Evolutionary conservation across 78 protist species (phyloP).

Genomic region (Dictyostelium firmibasis): DNA sequence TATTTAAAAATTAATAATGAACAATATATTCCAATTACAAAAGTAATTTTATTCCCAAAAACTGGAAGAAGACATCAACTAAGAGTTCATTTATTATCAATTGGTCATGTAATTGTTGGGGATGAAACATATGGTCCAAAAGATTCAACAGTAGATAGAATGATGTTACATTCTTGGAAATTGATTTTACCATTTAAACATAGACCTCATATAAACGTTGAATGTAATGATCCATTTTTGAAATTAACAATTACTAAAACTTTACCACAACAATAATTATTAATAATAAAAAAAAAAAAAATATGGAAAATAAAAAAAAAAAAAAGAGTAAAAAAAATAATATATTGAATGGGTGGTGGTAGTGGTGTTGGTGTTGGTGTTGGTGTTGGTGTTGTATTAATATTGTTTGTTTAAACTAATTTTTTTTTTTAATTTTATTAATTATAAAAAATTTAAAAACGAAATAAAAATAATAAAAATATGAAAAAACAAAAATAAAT

Average conservation of each 20-base stretch:
- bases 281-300: not conserved
- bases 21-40: not conserved
- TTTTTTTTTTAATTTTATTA: too few relatives aligned
- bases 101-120: conserved; percentile 49
- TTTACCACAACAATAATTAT: not conserved
- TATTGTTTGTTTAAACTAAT: not conserved
- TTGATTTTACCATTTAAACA: conserved; percentile 17
- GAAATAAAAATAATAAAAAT: not conserved
- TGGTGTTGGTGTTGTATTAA: not conserved
- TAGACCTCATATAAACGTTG: not conserved
- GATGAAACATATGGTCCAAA: conserved; percentile 63
- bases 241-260: not conserved
- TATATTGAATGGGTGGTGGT: too few relatives aligned
- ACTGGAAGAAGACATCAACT: conserved; percentile 64
- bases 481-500: too few relatives aligned
- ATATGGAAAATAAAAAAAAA: too few relatives aligned
- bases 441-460: too few relatives aligned
- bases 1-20: not conserved
- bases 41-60: conserved; percentile 12
- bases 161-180: conserved; percentile 76
- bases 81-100: conserved; percentile 13
- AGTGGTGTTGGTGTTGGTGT: not conserved
- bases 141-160: not conserved
- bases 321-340: too few relatives aligned
- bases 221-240: conserved; percentile 1